Base-by-base conservation (phyloP, 257 asterid genomes). In the Phtheirospermum japonicum region DNA sequence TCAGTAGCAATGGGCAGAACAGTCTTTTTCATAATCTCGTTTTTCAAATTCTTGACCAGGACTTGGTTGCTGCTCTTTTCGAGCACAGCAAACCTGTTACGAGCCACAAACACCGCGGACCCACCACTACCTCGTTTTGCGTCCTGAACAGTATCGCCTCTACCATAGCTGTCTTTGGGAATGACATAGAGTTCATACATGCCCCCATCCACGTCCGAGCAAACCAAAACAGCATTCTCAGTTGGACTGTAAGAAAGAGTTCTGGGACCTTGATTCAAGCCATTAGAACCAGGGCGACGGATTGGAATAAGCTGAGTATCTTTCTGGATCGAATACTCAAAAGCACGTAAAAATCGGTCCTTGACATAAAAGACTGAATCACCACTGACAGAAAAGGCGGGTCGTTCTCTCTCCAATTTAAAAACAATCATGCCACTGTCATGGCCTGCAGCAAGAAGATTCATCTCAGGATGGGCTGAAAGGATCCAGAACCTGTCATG, bases 401-500 rank as follows among this genome's bases (percentile, higher is more conserved):
- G 97, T 3, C 97, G 96, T 26, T 93, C 99, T 79, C 99, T 83
- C 80, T 93, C 99, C 77, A 93, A 68, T 76, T 93, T 93, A 69
- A 89, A 93, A 12, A 93, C 99, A 46, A 93, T 87, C 97, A 93
- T 87, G 69, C 99, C 99, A 72, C 95, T 89, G 60, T 93, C 99
- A 68, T 93, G 97, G 65, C 99, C 99, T 58, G 97, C 97, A 49
- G 99, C 99, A 55, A 93, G 80, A 75, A 93, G 96, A 77, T 85
- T 93, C 94, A 89, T 85, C 83, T 93, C 99, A 14, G 99, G 99
- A 66, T 93, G 99, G 59, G 92, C 89, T 26, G 95, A 23, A 57
- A 93, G 95, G 78, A 87, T 89, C 99, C 99, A 93, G 78, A 93
- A 93, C 70, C 99, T 77, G 76, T 93, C 99, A 53, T 89, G 95